A percentile compares a stretch with the other conserved stretches of the same genome.
Conservation (phyloP, 441 rosid species). For the Isatis lusitanica region DNA sequence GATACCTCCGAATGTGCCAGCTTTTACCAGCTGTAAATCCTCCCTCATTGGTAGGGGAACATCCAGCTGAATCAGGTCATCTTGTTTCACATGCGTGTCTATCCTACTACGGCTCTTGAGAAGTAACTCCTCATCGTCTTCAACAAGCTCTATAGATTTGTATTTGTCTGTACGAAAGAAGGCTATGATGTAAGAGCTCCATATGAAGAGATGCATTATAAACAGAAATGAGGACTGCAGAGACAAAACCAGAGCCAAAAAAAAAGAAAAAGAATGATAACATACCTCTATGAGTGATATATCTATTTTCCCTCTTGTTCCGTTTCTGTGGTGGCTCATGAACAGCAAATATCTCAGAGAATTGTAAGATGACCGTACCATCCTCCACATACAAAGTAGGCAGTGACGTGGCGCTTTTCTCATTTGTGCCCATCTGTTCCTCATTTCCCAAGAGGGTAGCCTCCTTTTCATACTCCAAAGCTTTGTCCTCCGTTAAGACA, state of each 20-base stretch:
- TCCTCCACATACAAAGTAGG: constrained; percentile 86
- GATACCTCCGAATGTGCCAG: constrained; percentile 42
- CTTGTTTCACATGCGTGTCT: constrained; percentile 39
- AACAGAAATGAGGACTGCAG: constrained; percentile 13
- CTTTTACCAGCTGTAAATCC: constrained; percentile 38
- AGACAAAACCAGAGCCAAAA: constrained; percentile 10
- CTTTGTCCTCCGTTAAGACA: constrained; percentile 42
- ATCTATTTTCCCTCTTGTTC: constrained; percentile 62
- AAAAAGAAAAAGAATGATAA: constrained; percentile 9
- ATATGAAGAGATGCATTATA: constrained; percentile 12
- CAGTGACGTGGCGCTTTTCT: constrained; percentile 53
- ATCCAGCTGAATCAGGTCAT: constrained; percentile 45
- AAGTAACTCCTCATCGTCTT: constrained; percentile 90
- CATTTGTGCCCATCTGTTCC: constrained; percentile 49
- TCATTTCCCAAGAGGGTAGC: constrained; percentile 46
- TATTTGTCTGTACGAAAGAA: constrained; percentile 61
- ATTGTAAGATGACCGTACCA: constrained; percentile 78
- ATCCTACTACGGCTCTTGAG: constrained; percentile 58
- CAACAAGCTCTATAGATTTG: constrained; percentile 60
- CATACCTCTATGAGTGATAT: constrained; percentile 63
- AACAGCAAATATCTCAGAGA: constrained; percentile 93
- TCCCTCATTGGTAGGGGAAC: constrained; percentile 41
- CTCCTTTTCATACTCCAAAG: constrained; percentile 42
- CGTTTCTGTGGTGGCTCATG: constrained; percentile 71
- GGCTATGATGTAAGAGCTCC: constrained; percentile 17